phyloP scores from a whole-genome alignment of 2,329 filamentous ascomycete species.

The Talaromyces sp. region DNA sequence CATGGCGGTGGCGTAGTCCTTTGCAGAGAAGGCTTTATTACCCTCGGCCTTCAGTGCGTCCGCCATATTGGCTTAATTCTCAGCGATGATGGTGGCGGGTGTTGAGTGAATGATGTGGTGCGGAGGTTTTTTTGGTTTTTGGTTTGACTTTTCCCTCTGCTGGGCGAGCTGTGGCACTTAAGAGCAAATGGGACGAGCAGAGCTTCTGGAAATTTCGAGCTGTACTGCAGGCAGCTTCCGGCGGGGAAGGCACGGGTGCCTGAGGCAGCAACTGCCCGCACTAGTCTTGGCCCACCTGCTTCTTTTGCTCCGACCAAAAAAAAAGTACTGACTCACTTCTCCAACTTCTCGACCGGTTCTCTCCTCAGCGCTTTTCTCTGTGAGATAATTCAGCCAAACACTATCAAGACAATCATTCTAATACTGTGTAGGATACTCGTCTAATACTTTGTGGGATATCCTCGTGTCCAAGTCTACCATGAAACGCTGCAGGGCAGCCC shows the following conservation, averaged over 20 bases:
- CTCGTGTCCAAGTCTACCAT: background rate
- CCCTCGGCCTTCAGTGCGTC: constrained; percentile 91
- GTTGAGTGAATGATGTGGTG: background rate
- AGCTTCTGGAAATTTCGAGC: constrained; percentile 45
- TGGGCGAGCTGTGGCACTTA: constrained; percentile 14
- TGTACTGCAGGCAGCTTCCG: constrained; percentile 1
- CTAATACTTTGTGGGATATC: no score
- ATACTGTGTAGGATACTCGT: no score
- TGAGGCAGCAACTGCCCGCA: constrained; percentile 18
- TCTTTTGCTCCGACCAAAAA: background rate
- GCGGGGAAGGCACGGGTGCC: constrained; percentile 17
- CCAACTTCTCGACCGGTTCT: no score
- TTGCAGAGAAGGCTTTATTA: constrained; percentile 97
- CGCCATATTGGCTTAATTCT: constrained; percentile 46
- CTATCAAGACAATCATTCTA: no score
- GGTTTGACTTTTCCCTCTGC: background rate
- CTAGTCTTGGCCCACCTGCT: constrained; percentile 1
- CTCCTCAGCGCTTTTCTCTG: no score
- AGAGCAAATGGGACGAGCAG: constrained; percentile 13
- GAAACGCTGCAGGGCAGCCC: background rate
- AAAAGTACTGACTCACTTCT: background rate
- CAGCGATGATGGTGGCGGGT: background rate
- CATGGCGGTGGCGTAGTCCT: constrained; percentile 95
- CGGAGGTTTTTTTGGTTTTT: background rate
- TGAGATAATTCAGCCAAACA: no score